Evolutionary conservation across 495 filamentous ascomycete genomes (phyloP), one percentile per base, ranked within the genome.

Genomic region (Xylaria flabelliformis): DNA sequence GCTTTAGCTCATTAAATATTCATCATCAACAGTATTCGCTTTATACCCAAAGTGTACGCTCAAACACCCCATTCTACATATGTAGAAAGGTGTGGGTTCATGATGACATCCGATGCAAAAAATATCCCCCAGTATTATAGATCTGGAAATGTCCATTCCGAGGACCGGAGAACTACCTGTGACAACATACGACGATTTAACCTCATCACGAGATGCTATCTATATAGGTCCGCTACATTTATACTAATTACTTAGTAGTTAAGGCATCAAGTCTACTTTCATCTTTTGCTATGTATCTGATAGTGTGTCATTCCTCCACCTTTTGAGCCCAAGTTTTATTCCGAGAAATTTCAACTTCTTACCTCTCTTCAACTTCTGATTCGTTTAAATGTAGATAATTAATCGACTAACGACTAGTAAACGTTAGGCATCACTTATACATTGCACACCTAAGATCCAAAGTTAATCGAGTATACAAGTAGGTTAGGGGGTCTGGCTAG

Each of bases 181-280:
- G 13, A 58, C n/a, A 41, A 61, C 58, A 61, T 21, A 61, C 58
- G 58, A 61, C 34, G 53, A 56, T 29, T 55, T 15, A 26, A 29
- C 50, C 50, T 13, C 53, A n/a, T 61, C 58, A 61, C 10, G 58
- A 61, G 58, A 61, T 39, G 58, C 3, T 61, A 29, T 1, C 2
- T 29, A 29, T 29, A 2, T 29, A 12, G 3, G 32, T 15, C 19
- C 19, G 39, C 34, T 56, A 32, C 53, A 56, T 56, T 26, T 56
- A 32, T 29, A 55, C 24, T 17, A 29, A 29, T 29, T 29, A n/a
- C n/a, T n/a, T n/a, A n/a, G n/a, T n/a, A 29, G 26, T 29, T 29
- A 29, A 21, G 21, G 21, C 24, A 29, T 55, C 13, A 55, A 15
- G 13, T 24, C 24, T 13, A 53, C 3, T 10, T 10, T 9, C 21